Conservation (phyloP, 2,329 filamentous ascomycete genomes). For the Blumeriella jaapii region DNA sequence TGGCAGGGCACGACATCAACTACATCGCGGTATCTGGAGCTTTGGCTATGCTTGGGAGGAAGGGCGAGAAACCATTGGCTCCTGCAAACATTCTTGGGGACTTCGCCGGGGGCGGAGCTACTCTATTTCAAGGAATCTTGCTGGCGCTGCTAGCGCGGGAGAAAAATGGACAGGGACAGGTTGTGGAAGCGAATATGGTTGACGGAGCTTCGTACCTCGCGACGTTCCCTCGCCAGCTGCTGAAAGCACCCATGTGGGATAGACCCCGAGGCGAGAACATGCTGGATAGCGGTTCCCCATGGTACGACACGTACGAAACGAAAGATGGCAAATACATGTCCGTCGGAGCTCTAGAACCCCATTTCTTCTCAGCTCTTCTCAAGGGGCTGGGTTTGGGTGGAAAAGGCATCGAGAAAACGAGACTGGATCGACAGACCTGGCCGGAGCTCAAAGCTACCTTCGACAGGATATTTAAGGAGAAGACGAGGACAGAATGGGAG, state of each 20-base stretch:
- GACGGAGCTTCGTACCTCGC: constrained; percentile 74
- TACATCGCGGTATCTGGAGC: constrained; percentile 84
- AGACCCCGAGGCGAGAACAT: constrained; percentile 60
- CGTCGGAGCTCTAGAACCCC: constrained; percentile 81
- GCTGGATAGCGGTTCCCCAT: constrained; percentile 77
- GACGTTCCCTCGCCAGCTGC: constrained; percentile 60
- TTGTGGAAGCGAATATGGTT: constrained; percentile 96
- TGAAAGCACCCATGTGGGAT: constrained; percentile 51
- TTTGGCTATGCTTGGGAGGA: constrained; percentile 62
- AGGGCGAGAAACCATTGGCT: constrained; percentile 58
- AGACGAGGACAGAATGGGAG: constrained; percentile 74
- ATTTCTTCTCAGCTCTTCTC: constrained; percentile 64
- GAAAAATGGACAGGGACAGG: constrained; percentile 60
- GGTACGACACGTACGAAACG: constrained; percentile 82
- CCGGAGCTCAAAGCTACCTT: constrained; percentile 51
- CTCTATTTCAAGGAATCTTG: constrained; percentile 71
- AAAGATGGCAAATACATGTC: constrained; percentile 69
- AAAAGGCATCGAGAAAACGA: constrained; percentile 38
- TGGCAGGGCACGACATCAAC: constrained; percentile 95
- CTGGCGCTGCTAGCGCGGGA: constrained; percentile 62
- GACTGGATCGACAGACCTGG: constrained; percentile 56
- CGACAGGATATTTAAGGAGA: constrained; percentile 50
- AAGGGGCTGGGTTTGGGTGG: constrained; percentile 50
- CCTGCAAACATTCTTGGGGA: constrained; percentile 81
- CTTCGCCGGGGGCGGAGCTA: constrained; percentile 80